A percentile compares a stretch with the other conserved stretches of the same genome.
These are phyloP conservation scores for Penicillium brevicompactum DNA, from an alignment of 2,329 filamentous ascomycete genomes.

Conservation along the genomic window DNA sequence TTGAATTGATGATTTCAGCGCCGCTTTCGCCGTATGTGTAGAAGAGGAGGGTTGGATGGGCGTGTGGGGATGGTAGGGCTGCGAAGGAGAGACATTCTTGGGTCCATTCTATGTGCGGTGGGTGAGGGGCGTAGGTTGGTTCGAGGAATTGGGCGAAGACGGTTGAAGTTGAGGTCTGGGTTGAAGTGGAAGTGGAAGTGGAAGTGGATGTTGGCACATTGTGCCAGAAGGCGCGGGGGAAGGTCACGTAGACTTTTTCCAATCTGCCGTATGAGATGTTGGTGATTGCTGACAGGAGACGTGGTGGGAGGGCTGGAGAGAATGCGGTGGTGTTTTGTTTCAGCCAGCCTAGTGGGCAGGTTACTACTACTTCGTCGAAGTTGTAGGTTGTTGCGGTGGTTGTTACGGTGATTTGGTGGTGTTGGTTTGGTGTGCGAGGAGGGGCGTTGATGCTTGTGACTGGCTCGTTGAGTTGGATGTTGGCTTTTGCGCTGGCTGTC, in stretches of 20 bases:
- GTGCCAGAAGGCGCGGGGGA: conserved; percentile 76
- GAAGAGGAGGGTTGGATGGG: conserved; percentile 83
- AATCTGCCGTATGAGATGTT: conserved; percentile 50
- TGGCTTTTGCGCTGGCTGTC: conserved; percentile 49
- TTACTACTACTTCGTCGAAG: conserved; percentile 57
- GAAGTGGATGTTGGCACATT: not conserved
- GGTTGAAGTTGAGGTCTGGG: conserved; percentile 26
- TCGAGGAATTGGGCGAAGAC: conserved; percentile 77
- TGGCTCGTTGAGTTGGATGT: conserved; percentile 52
- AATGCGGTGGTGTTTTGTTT: conserved; percentile 52
- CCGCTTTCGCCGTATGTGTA: conserved; percentile 55
- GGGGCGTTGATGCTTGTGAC: conserved; percentile 42
- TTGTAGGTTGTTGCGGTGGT: conserved; percentile 38
- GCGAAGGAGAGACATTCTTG: conserved; percentile 78
- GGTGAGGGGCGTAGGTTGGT: conserved; percentile 65
- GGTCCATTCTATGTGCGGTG: conserved; percentile 68
- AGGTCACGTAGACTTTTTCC: conserved; percentile 63
- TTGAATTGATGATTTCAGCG: conserved; percentile 39
- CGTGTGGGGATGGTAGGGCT: conserved; percentile 58
- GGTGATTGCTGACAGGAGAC: conserved; percentile 49
- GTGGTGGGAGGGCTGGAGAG: conserved; percentile 44
- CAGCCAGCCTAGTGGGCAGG: conserved; percentile 57
- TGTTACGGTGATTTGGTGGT: conserved; percentile 48
- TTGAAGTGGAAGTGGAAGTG: not conserved
- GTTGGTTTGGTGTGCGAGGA: conserved; percentile 11